Evolutionary conservation across 495 filamentous ascomycete genomes (phyloP), one percentile per base, ranked within the genome.

Genomic region (Aeminium ludgeri): DNA sequence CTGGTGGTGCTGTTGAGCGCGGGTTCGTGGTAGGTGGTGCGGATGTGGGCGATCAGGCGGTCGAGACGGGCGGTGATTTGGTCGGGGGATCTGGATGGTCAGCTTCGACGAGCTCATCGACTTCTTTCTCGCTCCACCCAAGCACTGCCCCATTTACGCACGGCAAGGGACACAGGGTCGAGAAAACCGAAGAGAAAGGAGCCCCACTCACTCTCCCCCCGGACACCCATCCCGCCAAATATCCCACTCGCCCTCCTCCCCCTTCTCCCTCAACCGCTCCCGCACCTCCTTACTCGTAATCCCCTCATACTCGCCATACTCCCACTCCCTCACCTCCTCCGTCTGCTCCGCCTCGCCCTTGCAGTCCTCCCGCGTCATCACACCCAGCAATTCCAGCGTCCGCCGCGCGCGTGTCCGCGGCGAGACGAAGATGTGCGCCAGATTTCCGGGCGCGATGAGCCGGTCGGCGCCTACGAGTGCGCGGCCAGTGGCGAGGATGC

Each of bases 291-390:
- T 57, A 40, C 70, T 78, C 6, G 81, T 91, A 57, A 92, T 72
- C 1, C 89, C 89, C 57, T 97, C 89, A 55, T 96, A 97, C 47
- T 80, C 73, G 10, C 89, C 89, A 51, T 97, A 97, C 60, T 92
- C 83, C 87, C 87, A 97, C 56, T 97, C 87, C 10, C 80, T 69
- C 20, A 95, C 74, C 36, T 80, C 74, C 44, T 86, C 72, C 0
- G 81, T 84, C 31, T 89, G 61, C 48, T 77, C 59, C 1, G 91
- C 70, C 12, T 59, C 54, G 69, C 34, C 69, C 58, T 3, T 65
- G 70, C 35, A 66, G 23, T 34, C 43, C 17, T 23, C 19, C 70
- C 2, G 57, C 46, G 2, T 11, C 12, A 27, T 30, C 29, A 15
- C 25, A 30, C 68, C 59, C 11, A 97, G 76, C 17, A 96, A 71